These are phyloP conservation scores for Miamiensis avidus DNA, from an alignment of 169 alveolate genomes.

Conservation along the genomic window DNA sequence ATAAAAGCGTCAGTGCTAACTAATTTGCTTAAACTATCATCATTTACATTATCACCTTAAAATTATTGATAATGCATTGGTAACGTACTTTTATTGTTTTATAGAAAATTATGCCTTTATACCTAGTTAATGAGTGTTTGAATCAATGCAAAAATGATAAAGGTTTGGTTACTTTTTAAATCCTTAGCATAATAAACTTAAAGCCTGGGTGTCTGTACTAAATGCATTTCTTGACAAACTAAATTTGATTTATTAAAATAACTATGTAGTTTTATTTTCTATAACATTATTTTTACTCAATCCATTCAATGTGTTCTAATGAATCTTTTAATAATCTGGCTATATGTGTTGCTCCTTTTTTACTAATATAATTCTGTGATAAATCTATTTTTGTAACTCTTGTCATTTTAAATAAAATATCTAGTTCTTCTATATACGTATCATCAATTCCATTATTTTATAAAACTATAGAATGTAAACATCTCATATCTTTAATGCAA, in stretches of 20 bases:
- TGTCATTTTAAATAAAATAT: too few species aligned
- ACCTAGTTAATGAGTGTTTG: neutral
- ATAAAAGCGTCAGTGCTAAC: neutral
- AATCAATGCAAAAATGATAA: neutral
- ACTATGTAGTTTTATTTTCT: neutral
- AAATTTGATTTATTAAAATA: too few species aligned
- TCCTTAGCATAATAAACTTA: neutral
- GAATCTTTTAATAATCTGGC: neutral
- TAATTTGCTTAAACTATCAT: neutral
- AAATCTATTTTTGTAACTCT: neutral
- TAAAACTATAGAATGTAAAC: neutral
- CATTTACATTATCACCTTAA: neutral
- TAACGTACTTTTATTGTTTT: too few species aligned
- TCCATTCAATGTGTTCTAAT: neutral
- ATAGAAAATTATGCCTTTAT: too few species aligned
- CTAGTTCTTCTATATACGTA: neutral
- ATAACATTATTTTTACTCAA: neutral
- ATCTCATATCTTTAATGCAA: neutral
- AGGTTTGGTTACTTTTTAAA: neutral
- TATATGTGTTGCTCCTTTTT: neutral
- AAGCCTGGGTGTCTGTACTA: neutral
- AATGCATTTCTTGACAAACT: neutral
- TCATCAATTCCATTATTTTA: neutral
- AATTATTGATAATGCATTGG: too few species aligned
- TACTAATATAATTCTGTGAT: neutral